These are phyloP conservation scores for Eucalyptus polyanthemos DNA, from an alignment of 345 rosid genomes.

Conservation along the genomic window DNA sequence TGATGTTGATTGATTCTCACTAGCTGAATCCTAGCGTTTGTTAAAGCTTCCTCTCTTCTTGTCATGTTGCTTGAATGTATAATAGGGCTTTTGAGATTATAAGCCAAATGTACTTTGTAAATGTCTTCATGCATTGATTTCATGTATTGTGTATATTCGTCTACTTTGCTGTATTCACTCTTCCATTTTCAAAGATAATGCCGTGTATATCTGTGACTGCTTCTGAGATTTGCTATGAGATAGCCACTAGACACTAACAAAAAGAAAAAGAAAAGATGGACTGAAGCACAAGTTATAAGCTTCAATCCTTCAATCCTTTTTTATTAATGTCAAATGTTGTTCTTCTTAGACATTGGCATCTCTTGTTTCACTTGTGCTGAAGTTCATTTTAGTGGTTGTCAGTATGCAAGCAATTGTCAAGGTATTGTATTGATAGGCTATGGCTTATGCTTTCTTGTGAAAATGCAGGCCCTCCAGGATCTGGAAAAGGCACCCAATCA, in stretches of 20 bases:
- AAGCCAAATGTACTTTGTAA: background rate
- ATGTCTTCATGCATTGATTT: background rate
- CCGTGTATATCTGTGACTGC: background rate
- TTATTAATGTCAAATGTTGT: background rate
- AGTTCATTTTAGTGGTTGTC: background rate
- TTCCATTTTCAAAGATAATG: background rate
- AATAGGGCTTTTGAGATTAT: background rate
- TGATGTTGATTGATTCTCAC: background rate
- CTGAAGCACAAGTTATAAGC: background rate
- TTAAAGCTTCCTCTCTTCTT: background rate
- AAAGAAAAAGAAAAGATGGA: background rate
- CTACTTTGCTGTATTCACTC: background rate
- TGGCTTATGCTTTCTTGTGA: background rate
- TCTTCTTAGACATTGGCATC: background rate
- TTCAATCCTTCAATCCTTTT: background rate
- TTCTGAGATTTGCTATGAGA: background rate
- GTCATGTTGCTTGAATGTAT: background rate
- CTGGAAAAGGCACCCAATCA: constrained; percentile 97
- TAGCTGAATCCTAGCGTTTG: background rate
- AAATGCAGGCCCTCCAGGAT: constrained; percentile 85
- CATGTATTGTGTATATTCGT: background rate
- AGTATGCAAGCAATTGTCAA: background rate
- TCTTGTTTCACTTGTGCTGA: background rate
- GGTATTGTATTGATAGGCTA: background rate
- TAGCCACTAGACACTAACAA: background rate